Evolutionary conservation across 495 filamentous ascomycete species (phyloP).

Genomic region (Aspergillus conjunctus): DNA sequence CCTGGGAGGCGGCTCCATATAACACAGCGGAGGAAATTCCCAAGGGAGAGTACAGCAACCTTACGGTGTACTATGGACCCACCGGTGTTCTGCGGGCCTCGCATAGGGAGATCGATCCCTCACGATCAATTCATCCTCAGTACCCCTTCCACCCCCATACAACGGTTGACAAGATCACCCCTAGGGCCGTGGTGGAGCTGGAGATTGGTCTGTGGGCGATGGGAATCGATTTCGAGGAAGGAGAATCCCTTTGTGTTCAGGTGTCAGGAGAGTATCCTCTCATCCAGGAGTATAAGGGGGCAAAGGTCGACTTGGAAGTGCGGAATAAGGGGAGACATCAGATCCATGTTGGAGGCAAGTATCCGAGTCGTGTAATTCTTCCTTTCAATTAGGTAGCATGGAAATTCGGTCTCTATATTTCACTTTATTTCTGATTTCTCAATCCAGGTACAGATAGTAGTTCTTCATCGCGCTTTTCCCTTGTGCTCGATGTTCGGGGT

Average conservation of each 20-base stretch:
- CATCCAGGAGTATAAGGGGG: not conserved
- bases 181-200: conserved; percentile 18
- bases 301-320: not conserved
- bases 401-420: no score
- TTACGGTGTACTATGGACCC: conserved; percentile 18
- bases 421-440: no score
- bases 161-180: conserved; percentile 15
- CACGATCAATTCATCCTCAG: conserved; percentile 24
- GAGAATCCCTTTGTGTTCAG: conserved; percentile 15
- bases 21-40: not conserved
- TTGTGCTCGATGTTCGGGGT: no score
- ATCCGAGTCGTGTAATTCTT: not conserved
- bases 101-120: conserved; percentile 22
- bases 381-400: not conserved
- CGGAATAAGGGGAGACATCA: not conserved
- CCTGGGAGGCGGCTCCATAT: not conserved
- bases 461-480: no score
- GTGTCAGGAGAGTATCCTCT: not conserved
- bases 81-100: conserved; percentile 24
- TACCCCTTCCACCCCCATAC: conserved; percentile 22
- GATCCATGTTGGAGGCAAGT: not conserved
- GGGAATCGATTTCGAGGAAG: conserved; percentile 23
- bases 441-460: no score
- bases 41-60: not conserved
- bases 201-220: conserved; percentile 26